phyloP scores from a whole-genome alignment of 2,329 filamentous ascomycete species.

The Emmonsiellopsis sp. region DNA sequence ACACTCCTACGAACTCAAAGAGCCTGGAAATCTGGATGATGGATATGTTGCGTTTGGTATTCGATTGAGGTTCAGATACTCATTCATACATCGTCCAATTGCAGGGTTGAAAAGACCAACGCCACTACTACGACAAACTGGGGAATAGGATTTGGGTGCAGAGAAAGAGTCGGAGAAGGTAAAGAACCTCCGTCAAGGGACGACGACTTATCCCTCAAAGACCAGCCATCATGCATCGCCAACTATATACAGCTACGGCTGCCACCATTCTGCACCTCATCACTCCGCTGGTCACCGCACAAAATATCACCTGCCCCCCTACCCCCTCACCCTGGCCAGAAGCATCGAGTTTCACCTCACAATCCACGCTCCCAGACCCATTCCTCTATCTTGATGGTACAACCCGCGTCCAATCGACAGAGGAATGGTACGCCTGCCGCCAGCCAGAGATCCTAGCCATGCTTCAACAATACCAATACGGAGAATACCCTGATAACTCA shows the following conservation, averaged over 20 bases:
- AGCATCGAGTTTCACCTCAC: not conserved
- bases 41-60: too few species aligned
- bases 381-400: slow-evolving; percentile 37
- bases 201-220: too few species aligned
- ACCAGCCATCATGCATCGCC: not conserved
- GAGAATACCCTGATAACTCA: slow-evolving; percentile 42
- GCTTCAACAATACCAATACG: slow-evolving; percentile 44
- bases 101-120: too few species aligned
- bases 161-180: too few species aligned
- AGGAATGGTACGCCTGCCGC: slow-evolving; percentile 42
- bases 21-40: too few species aligned
- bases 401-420: slow-evolving; percentile 34
- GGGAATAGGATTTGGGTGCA: too few species aligned
- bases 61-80: too few species aligned
- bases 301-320: not conserved
- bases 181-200: too few species aligned
- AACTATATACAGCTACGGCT: not conserved
- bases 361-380: slow-evolving; percentile 33
- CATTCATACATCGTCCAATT: too few species aligned
- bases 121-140: too few species aligned
- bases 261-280: not conserved
- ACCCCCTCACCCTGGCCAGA: not conserved
- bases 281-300: not conserved
- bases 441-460: slow-evolving; percentile 42
- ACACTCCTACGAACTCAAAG: too few species aligned